These are phyloP conservation scores for Boletus fagicola DNA, from an alignment of 768 basidiomycete species.

Conservation along the genomic window DNA sequence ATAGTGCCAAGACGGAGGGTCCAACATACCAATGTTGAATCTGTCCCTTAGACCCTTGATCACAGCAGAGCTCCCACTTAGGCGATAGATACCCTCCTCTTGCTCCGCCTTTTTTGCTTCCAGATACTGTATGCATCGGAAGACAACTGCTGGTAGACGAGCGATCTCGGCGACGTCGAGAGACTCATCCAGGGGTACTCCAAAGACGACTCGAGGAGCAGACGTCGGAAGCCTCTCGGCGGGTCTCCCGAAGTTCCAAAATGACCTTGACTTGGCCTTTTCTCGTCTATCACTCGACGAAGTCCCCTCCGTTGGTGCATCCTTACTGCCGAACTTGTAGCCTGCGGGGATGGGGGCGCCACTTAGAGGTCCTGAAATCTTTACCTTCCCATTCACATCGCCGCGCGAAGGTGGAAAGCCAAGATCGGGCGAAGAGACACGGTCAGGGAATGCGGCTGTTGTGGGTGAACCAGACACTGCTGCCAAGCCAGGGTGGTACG, in stretches of 20 bases:
- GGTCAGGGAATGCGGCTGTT: conserved; percentile 35
- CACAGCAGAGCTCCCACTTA: conserved; percentile 92
- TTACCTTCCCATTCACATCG: conserved; percentile 63
- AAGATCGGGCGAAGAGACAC: conserved; percentile 48
- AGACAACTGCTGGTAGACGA: conserved; percentile 90
- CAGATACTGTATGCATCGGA: conserved; percentile 92
- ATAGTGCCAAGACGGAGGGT: conserved; percentile 2
- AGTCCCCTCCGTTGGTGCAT: conserved; percentile 44
- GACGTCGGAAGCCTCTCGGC: conserved; percentile 43
- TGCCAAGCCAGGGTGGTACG: conserved; percentile 60
- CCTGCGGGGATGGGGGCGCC: conserved; percentile 84
- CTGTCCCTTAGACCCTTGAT: conserved; percentile 91
- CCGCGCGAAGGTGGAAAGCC: conserved; percentile 46
- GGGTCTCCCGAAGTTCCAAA: conserved; percentile 87
- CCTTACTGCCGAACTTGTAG: conserved; percentile 87
- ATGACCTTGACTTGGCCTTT: conserved; percentile 89
- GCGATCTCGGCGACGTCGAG: conserved; percentile 88
- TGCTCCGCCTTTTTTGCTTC: conserved; percentile 92
- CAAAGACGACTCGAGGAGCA: conserved; percentile 78
- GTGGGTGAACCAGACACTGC: conserved; percentile 49
- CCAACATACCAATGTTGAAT: conserved; percentile 78
- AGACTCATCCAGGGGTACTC: conserved; percentile 82
- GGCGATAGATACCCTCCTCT: conserved; percentile 96
- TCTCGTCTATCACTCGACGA: conserved; percentile 69
- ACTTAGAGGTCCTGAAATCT: conserved; percentile 87